Evolutionary conservation across 164 flowering plant genomes (phyloP).

Genomic region (Hamamelis virginiana): DNA sequence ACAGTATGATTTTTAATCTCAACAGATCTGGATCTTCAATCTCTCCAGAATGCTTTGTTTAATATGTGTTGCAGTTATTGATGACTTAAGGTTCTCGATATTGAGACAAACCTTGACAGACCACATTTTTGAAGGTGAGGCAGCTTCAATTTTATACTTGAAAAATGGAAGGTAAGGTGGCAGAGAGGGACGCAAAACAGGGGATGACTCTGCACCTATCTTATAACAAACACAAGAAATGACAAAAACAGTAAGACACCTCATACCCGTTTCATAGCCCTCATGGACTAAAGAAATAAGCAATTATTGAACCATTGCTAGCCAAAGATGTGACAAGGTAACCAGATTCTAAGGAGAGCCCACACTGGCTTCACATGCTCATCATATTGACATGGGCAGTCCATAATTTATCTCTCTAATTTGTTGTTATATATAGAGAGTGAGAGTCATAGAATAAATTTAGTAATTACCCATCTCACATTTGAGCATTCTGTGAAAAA

Average conservation of each 20-base stretch:
- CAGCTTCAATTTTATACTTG: not conserved
- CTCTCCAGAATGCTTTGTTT: not conserved
- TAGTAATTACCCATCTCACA: constrained; percentile 1
- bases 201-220: constrained; percentile 15
- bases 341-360: constrained; percentile 6
- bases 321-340: constrained; percentile 15
- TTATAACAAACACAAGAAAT: not conserved
- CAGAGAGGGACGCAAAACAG: constrained; percentile 16
- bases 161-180: constrained; percentile 19
- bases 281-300: not conserved
- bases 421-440: not conserved
- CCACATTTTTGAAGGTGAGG: not conserved
- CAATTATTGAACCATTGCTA: constrained; percentile 19
- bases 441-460: not conserved
- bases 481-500: not conserved
- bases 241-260: constrained; percentile 15
- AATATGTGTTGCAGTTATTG: not conserved
- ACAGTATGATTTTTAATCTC: not conserved
- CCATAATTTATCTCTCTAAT: not conserved
- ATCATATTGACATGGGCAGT: not conserved
- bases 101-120: constrained; percentile 8
- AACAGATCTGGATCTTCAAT: constrained; percentile 13
- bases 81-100: not conserved
- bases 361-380: constrained; percentile 19
- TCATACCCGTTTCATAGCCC: not conserved